phyloP scores from a whole-genome alignment of 176 grass and related monocot genomes.

The Triticum dicoccoides region DNA sequence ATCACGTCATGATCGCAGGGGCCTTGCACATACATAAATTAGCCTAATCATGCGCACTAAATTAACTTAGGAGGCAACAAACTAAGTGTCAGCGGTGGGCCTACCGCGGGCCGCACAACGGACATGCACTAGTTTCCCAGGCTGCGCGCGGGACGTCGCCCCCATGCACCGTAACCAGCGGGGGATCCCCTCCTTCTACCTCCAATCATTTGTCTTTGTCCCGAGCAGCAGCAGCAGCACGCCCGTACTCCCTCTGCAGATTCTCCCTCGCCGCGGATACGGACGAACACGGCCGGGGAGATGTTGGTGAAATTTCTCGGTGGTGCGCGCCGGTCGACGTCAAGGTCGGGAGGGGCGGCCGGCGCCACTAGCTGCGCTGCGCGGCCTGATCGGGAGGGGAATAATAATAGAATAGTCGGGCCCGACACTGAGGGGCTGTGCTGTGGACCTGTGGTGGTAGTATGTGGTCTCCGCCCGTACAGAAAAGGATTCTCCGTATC shows the following conservation, averaged over 20 bases:
- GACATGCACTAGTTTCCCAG: not conserved
- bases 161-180: not conserved
- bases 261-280: too few relatives aligned
- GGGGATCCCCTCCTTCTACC: not conserved
- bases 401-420: not conserved
- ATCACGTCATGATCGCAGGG: too few relatives aligned
- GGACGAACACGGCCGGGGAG: not conserved
- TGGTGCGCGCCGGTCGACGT: not conserved
- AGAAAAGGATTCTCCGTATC: conserved; percentile 18
- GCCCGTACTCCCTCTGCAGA: too few relatives aligned
- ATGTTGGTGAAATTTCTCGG: not conserved
- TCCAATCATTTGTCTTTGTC: too few relatives aligned
- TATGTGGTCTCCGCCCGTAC: not conserved
- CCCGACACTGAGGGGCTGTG: not conserved
- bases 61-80: too few relatives aligned
- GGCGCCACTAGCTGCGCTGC: not conserved
- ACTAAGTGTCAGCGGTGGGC: not conserved
- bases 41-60: too few relatives aligned
- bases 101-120: too few relatives aligned
- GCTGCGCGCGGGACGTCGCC: not conserved
- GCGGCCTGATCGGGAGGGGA: not conserved
- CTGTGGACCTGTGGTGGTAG: not conserved
- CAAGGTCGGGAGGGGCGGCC: not conserved
- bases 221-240: too few relatives aligned
- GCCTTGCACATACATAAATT: too few relatives aligned